Base-by-base conservation (phyloP, 495 filamentous ascomycete species). In the Talaromyces ruber region DNA sequence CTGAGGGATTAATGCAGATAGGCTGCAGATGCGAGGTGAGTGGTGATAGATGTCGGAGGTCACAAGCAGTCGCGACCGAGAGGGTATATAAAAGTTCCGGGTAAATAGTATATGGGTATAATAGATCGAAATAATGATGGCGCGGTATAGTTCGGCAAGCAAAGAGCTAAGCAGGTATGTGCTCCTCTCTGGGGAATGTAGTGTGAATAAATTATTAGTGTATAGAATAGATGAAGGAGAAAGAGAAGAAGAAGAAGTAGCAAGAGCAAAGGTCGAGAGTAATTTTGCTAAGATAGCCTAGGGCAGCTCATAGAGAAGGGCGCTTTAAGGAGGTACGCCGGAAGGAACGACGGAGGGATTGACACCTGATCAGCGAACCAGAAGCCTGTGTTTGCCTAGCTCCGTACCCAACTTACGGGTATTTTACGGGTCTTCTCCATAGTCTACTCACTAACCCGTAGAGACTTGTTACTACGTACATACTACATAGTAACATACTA, bases 311-410 rank as follows among this genome's bases (percentile, higher is more conserved):
- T 21, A 47, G n/a, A 21, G 43, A 22, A 47, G 43, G 34, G 34
- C 43, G 0, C 1, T 47, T 47, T 47, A 58, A 58, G 55, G 52
- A 55, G 52, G 16, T n/a, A 55, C 9, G 9, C 30, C 30, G 25
- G 29, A 30, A 28, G 52, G 52, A 55, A 24, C 16, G 34, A 39
- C 34, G 4, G 34, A 39, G 28, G 26, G 24, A 18, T 58, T 58
- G 55, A 34, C 55, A 34, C 55, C 32, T 22, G 55, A 58, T 58
- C 55, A 25, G 30, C 55, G 32, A 58, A 58, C 55, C 55, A 58
- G 30, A 47, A 47, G 43, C 4, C 43, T n/a, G 6, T 11, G 21
- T 18, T 21, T 7, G 4, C 43, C 1, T 47, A 47, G 43, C 43
- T 47, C 34, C 6, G 43, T 21, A 47, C 18, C 43, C 43, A 21